Evolutionary conservation across 345 rosid genomes (phyloP).

Genomic region (Sapria himalayana): DNA sequence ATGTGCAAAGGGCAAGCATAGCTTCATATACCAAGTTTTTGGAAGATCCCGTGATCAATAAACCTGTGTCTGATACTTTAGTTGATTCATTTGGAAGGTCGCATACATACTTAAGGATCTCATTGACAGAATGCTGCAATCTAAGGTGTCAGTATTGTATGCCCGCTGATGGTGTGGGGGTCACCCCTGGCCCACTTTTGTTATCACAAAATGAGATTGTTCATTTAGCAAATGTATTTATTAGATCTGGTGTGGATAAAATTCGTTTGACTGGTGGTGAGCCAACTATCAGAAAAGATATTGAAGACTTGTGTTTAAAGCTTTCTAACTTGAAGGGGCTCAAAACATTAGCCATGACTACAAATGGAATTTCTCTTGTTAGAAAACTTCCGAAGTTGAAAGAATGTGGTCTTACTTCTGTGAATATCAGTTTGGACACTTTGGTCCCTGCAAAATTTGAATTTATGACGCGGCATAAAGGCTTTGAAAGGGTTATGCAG

Average conservation of each 20-base stretch:
- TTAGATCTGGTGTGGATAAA: constrained; percentile 64
- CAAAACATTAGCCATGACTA: constrained; percentile 59
- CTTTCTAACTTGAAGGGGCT: constrained; percentile 66
- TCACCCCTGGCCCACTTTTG: constrained; percentile 46
- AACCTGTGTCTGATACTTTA: constrained; percentile 51
- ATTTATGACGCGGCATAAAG: constrained; percentile 74
- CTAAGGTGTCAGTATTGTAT: constrained; percentile 89
- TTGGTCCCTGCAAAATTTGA: constrained; percentile 80
- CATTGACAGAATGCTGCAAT: constrained; percentile 83
- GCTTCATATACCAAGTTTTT: constrained; percentile 23
- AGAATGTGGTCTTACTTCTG: constrained; percentile 42
- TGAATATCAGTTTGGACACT: constrained; percentile 78
- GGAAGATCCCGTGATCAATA: constrained; percentile 18
- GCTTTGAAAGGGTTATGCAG: constrained; percentile 55
- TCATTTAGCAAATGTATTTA: constrained; percentile 53
- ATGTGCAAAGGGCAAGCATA: constrained; percentile 11
- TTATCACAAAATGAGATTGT: constrained; percentile 46
- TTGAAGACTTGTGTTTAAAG: constrained; percentile 48
- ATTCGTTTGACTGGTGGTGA: constrained; percentile 93
- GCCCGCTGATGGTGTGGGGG: constrained; percentile 85
- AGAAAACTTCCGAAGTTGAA: constrained; percentile 63
- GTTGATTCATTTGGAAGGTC: constrained; percentile 76
- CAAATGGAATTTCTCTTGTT: constrained; percentile 75
- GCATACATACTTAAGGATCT: constrained; percentile 76
- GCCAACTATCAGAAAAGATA: constrained; percentile 70